A percentile compares a stretch with the other conserved stretches of the same genome.
phyloP scores from a whole-genome alignment of 2,329 filamentous ascomycete species.

The Anthostomella pinea region DNA sequence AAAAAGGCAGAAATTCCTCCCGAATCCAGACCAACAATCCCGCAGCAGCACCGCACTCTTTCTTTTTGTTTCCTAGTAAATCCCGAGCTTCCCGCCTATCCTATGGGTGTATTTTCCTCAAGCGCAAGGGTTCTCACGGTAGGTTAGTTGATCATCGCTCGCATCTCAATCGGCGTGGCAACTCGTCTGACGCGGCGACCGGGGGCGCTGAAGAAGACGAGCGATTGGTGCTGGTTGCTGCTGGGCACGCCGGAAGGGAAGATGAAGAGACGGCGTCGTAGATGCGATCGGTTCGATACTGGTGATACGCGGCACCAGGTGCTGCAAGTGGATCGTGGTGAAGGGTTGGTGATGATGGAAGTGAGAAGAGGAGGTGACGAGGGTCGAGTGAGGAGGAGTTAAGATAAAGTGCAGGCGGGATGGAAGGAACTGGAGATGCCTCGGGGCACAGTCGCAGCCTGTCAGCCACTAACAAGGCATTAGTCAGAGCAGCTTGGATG shows the following conservation, averaged over 20 bases:
- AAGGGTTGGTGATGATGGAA: too few species aligned
- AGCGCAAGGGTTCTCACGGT: conserved; percentile 19
- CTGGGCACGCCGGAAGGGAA: too few species aligned
- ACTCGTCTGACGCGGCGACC: too few species aligned
- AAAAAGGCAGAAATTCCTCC: conserved; percentile 26
- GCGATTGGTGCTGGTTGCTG: too few species aligned
- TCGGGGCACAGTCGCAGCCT: too few species aligned
- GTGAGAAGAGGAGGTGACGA: too few species aligned
- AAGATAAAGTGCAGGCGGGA: conserved; percentile 3
- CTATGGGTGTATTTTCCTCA: conserved; percentile 25
- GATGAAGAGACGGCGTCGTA: too few species aligned
- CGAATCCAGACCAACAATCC: conserved; percentile 26
- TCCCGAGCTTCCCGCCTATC: conserved; percentile 28
- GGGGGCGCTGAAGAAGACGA: too few species aligned
- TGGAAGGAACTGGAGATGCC: not conserved
- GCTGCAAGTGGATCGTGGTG: too few species aligned
- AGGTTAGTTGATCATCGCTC: conserved; percentile 15
- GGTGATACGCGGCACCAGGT: too few species aligned
- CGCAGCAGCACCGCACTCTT: conserved; percentile 24
- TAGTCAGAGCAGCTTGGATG: conserved; percentile 20
- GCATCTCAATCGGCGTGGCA: conserved; percentile 6
- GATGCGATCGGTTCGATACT: too few species aligned
- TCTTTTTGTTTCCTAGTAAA: conserved; percentile 28
- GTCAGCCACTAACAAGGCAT: too few species aligned
- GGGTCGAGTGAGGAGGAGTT: conserved; percentile 4